These are phyloP conservation scores for Candida adriatica DNA, from an alignment of 805 yeast genomes.

Conservation along the genomic window DNA sequence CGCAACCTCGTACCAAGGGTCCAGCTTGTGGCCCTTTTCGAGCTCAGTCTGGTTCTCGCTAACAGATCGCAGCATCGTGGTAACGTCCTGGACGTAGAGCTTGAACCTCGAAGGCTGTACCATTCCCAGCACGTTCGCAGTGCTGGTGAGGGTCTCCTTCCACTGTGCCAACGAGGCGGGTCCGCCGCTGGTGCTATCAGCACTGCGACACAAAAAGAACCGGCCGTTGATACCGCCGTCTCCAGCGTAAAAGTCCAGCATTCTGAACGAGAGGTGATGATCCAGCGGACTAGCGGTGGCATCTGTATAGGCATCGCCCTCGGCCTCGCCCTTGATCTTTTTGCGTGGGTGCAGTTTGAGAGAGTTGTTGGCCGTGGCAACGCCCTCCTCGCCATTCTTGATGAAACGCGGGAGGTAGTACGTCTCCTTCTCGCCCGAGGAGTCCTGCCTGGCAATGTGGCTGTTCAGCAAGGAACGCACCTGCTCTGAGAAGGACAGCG, in stretches of 20 bases:
- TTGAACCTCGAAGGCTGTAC: conserved; percentile 22
- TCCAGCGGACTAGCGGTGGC: conserved; percentile 16
- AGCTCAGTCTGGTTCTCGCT: conserved; percentile 1
- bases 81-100: conserved; percentile 21
- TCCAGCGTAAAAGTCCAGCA: conserved; percentile 23
- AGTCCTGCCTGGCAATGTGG: conserved; percentile 11
- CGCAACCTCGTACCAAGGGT: conserved; percentile 25
- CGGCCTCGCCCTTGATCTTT: conserved; percentile 8
- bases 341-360: conserved; percentile 12
- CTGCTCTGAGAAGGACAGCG: conserved; percentile 12
- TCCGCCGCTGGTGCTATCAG: conserved; percentile 14
- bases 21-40: conserved; percentile 3
- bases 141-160: conserved; percentile 2
- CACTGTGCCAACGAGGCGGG: conserved; percentile 11
- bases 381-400: conserved; percentile 18
- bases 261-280: conserved; percentile 17
- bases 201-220: conserved; percentile 19
- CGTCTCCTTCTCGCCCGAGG: conserved; percentile 21
- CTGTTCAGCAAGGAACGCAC: conserved; percentile 12
- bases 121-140: conserved; percentile 10
- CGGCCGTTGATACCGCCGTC: conserved; percentile 22
- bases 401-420: conserved; percentile 20
- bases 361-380: conserved; percentile 13
- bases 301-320: conserved; percentile 11
- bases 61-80: conserved; percentile 10